Conservation (phyloP, 495 filamentous ascomycete genomes). For the Penicillium simplicissimum region DNA sequence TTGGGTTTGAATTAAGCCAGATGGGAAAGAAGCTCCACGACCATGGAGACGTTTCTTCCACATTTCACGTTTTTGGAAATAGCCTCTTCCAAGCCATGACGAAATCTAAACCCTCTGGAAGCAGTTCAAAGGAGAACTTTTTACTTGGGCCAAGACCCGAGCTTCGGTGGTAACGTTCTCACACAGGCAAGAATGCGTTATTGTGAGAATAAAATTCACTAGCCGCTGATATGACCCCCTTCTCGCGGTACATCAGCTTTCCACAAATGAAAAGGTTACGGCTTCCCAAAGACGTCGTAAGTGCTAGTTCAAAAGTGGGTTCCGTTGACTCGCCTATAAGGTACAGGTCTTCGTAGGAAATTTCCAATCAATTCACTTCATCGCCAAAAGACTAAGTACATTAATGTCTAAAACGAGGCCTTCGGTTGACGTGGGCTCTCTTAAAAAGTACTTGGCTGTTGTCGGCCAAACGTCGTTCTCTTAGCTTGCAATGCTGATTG, state of each 20-base stretch:
- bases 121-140: not conserved
- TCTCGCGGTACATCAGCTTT: too few relatives aligned
- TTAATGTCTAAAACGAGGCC: not conserved
- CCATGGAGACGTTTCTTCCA: slow-evolving; percentile 30
- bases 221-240: too few relatives aligned
- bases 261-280: too few relatives aligned
- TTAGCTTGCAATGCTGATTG: not conserved
- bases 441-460: not conserved
- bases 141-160: not conserved
- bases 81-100: slow-evolving; percentile 33
- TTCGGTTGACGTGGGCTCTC: not conserved
- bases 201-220: too few relatives aligned
- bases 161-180: not conserved
- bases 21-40: slow-evolving; percentile 39
- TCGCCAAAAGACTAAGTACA: not conserved
- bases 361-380: not conserved
- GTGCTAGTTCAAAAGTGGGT: not conserved
- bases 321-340: not conserved
- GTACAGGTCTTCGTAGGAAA: not conserved
- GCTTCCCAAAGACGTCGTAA: too few relatives aligned
- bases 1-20: slow-evolving; percentile 34
- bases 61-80: slow-evolving; percentile 40
- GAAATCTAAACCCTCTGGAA: not conserved
- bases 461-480: not conserved
- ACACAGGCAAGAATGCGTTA: too few relatives aligned